Conservation (phyloP, 2,329 filamentous ascomycete species). For the Sarocladiaceae sp. region DNA sequence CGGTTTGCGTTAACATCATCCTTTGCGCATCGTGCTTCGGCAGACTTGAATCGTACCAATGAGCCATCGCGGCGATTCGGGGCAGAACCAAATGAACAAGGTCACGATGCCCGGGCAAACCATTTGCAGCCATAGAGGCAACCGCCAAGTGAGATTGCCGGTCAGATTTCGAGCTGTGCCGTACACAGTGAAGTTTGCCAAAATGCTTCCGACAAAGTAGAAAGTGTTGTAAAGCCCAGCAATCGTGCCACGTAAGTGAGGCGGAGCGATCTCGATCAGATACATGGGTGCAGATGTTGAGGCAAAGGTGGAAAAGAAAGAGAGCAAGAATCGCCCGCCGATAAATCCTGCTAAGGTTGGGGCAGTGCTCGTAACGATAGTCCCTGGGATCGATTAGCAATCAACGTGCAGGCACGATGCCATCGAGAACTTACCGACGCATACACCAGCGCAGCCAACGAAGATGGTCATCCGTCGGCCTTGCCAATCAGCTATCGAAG, state of each 20-base stretch:
- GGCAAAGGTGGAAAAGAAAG: slow-evolving; percentile 50
- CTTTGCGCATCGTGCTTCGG: too few species aligned
- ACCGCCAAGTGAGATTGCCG: slow-evolving; percentile 22
- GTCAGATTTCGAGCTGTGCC: slow-evolving; percentile 14
- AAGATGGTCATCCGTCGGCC: slow-evolving; percentile 36
- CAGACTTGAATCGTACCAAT: not conserved
- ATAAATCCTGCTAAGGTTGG: slow-evolving; percentile 32
- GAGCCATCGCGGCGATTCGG: slow-evolving; percentile 25
- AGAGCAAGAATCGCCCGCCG: slow-evolving; percentile 41
- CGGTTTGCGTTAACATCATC: not conserved
- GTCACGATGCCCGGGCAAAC: slow-evolving; percentile 24
- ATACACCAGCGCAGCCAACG: slow-evolving; percentile 40
- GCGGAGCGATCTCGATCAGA: slow-evolving; percentile 54
- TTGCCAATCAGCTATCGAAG: slow-evolving; percentile 31
- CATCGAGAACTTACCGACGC: slow-evolving; percentile 35
- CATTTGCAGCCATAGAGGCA: slow-evolving; percentile 28
- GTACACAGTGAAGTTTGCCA: slow-evolving; percentile 12
- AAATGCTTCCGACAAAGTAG: slow-evolving; percentile 30
- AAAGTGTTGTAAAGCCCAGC: slow-evolving; percentile 46
- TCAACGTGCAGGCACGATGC: too few species aligned
- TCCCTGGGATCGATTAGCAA: too few species aligned
- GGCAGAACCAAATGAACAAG: slow-evolving; percentile 24
- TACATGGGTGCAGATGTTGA: slow-evolving; percentile 52
- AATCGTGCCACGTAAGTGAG: slow-evolving; percentile 49
- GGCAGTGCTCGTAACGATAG: not conserved